These are phyloP conservation scores for Hansfordia pulvinata DNA, from an alignment of 2,329 filamentous ascomycete species.

Conservation along the genomic window DNA sequence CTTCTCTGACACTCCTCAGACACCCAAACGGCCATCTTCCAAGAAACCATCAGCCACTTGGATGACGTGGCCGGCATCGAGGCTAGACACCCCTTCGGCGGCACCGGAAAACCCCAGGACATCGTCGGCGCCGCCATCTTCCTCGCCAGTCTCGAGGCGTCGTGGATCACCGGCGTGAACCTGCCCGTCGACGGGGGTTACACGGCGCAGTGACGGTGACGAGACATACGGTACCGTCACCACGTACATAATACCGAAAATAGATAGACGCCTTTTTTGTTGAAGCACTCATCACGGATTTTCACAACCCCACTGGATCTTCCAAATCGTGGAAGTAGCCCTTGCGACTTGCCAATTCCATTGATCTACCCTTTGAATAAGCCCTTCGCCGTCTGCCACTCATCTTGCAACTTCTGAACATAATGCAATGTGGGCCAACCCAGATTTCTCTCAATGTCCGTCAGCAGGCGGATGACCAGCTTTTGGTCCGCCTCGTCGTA, in stretches of 20 bases:
- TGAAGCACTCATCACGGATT: too few species aligned
- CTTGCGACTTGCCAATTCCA: too few species aligned
- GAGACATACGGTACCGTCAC: too few species aligned
- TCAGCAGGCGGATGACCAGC: conserved; percentile 38
- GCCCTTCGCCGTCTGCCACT: too few species aligned
- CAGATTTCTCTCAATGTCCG: conserved; percentile 46
- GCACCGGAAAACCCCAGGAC: conserved; percentile 3
- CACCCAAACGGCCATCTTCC: conserved; percentile 6
- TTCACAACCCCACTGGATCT: too few species aligned
- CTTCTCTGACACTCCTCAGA: conserved; percentile 9
- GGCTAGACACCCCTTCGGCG: conserved; percentile 3
- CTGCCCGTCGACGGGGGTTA: conserved; percentile 5
- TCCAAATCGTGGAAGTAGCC: too few species aligned
- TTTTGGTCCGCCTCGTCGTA: conserved; percentile 37
- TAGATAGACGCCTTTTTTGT: too few species aligned
- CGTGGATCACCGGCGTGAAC: conserved; percentile 3
- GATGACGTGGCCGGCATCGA: conserved; percentile 1
- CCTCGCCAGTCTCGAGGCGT: conserved; percentile 3
- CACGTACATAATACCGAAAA: too few species aligned
- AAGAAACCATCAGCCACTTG: conserved; percentile 3
- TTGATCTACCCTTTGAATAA: too few species aligned
- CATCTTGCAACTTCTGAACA: conserved; percentile 34
- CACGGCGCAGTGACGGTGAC: conserved; percentile 2
- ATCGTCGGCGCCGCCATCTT: conserved; percentile 4
- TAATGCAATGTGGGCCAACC: conserved; percentile 52